Evolutionary conservation across 306 rosid genomes (phyloP).

Genomic region (Prunus padus): DNA sequence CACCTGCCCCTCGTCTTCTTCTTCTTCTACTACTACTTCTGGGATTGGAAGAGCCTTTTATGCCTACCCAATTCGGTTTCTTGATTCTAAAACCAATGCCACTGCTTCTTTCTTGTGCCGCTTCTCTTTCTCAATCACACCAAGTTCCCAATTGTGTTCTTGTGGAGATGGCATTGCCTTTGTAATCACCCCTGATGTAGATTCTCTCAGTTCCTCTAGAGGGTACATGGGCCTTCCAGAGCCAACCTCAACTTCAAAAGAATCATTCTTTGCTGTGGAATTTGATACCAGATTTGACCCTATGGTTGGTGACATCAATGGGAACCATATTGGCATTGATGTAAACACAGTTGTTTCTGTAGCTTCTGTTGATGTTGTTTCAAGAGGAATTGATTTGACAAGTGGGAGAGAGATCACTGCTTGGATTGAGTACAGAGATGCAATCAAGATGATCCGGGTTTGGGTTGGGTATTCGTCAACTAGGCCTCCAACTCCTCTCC

Average conservation of each 20-base stretch:
- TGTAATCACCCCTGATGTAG: slow-evolving; percentile 46
- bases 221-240: slow-evolving; percentile 71
- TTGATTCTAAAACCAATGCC: slow-evolving; percentile 54
- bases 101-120: slow-evolving; percentile 64
- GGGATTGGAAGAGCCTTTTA: slow-evolving; percentile 69
- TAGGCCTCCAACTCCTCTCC: slow-evolving; percentile 53
- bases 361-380: slow-evolving; percentile 47
- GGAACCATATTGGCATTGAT: slow-evolving; percentile 60
- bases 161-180: slow-evolving; percentile 68
- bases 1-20: slow-evolving; percentile 34
- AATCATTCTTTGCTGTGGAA: slow-evolving; percentile 68
- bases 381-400: slow-evolving; percentile 54
- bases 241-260: slow-evolving; percentile 16
- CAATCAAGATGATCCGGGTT: slow-evolving; percentile 51
- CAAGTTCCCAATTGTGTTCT: slow-evolving; percentile 51
- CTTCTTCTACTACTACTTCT: slow-evolving; percentile 31
- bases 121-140: slow-evolving; percentile 59
- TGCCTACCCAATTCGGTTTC: slow-evolving; percentile 61
- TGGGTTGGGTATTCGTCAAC: slow-evolving; percentile 58
- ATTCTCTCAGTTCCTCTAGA: slow-evolving; percentile 28
- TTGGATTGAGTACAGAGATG: slow-evolving; percentile 75
- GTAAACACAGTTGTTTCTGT: slow-evolving; percentile 37
- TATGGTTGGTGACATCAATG: slow-evolving; percentile 62
- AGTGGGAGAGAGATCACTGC: slow-evolving; percentile 59
- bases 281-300: slow-evolving; percentile 71